These are phyloP conservation scores for Marsdenia floribunda DNA, from an alignment of 257 asterid species.

Conservation along the genomic window DNA sequence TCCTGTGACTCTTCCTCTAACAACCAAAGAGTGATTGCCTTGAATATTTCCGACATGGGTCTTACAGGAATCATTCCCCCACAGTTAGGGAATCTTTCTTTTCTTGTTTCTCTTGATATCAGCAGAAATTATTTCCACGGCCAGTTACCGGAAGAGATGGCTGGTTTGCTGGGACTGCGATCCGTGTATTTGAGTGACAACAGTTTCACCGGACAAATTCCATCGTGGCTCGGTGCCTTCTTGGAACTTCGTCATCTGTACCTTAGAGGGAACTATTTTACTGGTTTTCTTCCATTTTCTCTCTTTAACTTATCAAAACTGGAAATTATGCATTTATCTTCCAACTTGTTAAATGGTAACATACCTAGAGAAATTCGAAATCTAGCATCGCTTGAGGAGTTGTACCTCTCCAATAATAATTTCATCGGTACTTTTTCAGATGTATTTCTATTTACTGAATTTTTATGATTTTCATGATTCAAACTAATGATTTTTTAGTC, in stretches of 20 bases:
- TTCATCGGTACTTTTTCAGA: conserved; percentile 16
- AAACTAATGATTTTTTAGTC: too few species aligned
- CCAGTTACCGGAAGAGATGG: neutral
- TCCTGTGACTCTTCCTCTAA: neutral
- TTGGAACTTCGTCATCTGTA: too few species aligned
- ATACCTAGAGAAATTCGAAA: conserved; percentile 26
- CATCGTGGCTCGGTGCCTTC: neutral
- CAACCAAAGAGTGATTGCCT: neutral
- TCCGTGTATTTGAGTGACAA: neutral
- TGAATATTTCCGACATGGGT: neutral
- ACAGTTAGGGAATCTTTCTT: neutral
- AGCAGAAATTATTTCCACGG: neutral
- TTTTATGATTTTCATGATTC: too few species aligned
- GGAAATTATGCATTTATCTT: conserved; percentile 7
- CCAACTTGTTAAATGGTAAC: conserved; percentile 22
- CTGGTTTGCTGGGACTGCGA: neutral
- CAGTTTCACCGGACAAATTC: neutral
- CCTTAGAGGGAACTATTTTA: neutral
- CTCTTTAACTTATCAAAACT: neutral
- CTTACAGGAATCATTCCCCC: neutral
- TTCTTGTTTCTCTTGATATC: neutral
- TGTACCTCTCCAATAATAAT: conserved; percentile 22
- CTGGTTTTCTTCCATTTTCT: neutral
- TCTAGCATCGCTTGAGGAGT: conserved; percentile 10
- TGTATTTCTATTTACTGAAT: too few species aligned